Evolutionary conservation across 139 green algal genomes (phyloP).

Genomic region (Haematococcus lacustris): DNA sequence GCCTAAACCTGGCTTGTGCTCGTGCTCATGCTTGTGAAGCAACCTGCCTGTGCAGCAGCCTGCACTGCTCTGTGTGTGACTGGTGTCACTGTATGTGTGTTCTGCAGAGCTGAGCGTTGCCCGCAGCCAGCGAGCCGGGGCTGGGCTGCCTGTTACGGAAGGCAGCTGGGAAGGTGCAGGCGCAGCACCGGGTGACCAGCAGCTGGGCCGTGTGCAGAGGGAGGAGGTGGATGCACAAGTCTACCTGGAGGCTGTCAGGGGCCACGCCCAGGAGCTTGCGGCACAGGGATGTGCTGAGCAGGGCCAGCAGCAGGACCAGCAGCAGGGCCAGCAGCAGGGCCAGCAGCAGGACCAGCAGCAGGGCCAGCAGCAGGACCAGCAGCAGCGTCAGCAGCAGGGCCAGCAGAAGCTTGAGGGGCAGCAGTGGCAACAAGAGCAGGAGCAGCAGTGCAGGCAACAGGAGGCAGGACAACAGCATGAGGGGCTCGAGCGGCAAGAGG

Average conservation of each 20-base stretch:
- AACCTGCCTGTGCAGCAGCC: background rate
- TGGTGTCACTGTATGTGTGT: background rate
- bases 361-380: too few species aligned
- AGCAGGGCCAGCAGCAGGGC: too few species aligned
- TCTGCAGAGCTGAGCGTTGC: conserved; percentile 1
- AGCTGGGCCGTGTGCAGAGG: too few species aligned
- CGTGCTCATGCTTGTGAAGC: background rate
- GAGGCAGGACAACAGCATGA: too few species aligned
- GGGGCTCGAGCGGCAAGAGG: too few species aligned
- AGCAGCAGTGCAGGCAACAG: conserved; percentile 10
- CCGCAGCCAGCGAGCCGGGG: background rate
- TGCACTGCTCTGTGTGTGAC: background rate
- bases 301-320: too few species aligned
- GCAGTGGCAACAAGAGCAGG: conserved; percentile 25
- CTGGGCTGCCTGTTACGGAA: conserved; percentile 5
- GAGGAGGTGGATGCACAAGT: conserved; percentile 10
- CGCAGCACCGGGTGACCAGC: background rate
- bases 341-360: too few species aligned
- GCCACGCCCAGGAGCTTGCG: too few species aligned
- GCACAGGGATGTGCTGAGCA: too few species aligned
- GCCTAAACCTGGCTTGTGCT: background rate
- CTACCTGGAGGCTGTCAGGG: conserved; percentile 33
- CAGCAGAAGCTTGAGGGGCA: too few species aligned
- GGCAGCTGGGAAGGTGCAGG: too few species aligned
- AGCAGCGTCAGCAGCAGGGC: too few species aligned